These are phyloP conservation scores for Penicillium soppii DNA, from an alignment of 495 filamentous ascomycete species.

Conservation along the genomic window DNA sequence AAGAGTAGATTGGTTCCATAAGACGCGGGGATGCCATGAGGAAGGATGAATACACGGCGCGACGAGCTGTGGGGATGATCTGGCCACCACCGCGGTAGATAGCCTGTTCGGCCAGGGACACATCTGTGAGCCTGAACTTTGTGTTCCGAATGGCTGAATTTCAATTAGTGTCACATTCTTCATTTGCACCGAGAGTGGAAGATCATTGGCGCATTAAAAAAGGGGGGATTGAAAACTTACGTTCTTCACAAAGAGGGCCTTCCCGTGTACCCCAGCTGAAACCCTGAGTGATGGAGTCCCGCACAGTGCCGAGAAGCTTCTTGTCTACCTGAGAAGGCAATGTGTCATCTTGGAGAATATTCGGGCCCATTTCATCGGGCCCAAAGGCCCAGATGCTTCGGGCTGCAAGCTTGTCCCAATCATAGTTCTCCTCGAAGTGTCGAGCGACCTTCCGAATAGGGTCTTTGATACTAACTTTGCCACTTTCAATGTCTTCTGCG, in stretches of 20 bases:
- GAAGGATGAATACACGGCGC: slow-evolving; percentile 92
- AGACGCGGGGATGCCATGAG: slow-evolving; percentile 93
- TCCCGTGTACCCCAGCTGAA: slow-evolving; percentile 95
- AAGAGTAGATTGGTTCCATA: slow-evolving; percentile 93
- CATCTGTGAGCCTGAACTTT: slow-evolving; percentile 92
- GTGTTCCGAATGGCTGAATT: slow-evolving; percentile 85
- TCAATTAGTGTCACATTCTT: slow-evolving; percentile 14
- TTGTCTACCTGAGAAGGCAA: slow-evolving; percentile 87
- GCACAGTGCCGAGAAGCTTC: slow-evolving; percentile 79
- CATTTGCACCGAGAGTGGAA: background rate
- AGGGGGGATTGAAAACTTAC: slow-evolving; percentile 53
- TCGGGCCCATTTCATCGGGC: slow-evolving; percentile 91
- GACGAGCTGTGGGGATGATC: slow-evolving; percentile 91
- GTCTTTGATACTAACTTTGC: slow-evolving; percentile 87
- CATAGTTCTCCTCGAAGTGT: slow-evolving; percentile 97
- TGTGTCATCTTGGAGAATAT: slow-evolving; percentile 96
- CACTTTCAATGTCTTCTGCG: slow-evolving; percentile 90
- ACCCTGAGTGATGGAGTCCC: slow-evolving; percentile 89
- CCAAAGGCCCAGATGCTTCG: slow-evolving; percentile 99
- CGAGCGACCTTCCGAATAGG: slow-evolving; percentile 90
- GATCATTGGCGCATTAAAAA: background rate
- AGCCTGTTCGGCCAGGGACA: slow-evolving; percentile 79
- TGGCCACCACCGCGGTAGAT: slow-evolving; percentile 95
- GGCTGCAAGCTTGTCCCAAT: slow-evolving; percentile 91
- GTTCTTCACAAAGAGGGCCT: slow-evolving; percentile 97